phyloP scores from a whole-genome alignment of 225 moss, liverwort and hornwort species.

The Thuidium tamariscinum region DNA sequence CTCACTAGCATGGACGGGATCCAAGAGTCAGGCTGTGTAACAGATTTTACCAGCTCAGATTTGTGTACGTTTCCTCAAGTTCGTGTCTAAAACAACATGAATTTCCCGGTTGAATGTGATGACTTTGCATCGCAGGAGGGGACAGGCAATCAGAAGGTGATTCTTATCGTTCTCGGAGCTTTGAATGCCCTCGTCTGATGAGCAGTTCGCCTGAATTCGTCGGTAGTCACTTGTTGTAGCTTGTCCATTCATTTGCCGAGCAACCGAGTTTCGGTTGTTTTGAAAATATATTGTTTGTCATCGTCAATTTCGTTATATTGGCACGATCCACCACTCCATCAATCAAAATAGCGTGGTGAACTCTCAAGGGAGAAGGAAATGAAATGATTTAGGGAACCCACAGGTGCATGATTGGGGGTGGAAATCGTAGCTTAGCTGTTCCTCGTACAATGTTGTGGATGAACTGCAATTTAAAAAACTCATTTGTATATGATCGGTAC shows the following conservation, averaged over 20 bases:
- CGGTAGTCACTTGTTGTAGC: not conserved
- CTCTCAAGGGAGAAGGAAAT: not conserved
- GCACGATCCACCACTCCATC: not conserved
- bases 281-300: not conserved
- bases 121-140: not conserved
- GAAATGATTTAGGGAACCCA: not conserved
- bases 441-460: not conserved
- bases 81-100: too few relatives aligned
- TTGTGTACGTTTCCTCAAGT: too few relatives aligned
- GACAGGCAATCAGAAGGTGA: not conserved
- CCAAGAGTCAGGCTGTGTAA: too few relatives aligned
- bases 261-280: not conserved
- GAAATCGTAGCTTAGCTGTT: not conserved
- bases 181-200: not conserved
- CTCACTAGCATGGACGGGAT: too few relatives aligned
- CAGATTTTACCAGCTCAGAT: too few relatives aligned
- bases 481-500: not conserved
- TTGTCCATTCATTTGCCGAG: not conserved
- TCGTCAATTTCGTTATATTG: not conserved
- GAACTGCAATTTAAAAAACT: not conserved
- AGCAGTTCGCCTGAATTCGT: not conserved
- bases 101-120: not conserved
- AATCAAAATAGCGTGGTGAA: not conserved
- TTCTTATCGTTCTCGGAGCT: not conserved
- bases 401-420: too few relatives aligned